These are phyloP conservation scores for Daldinia decipiens DNA, from an alignment of 495 filamentous ascomycete genomes.

Conservation along the genomic window DNA sequence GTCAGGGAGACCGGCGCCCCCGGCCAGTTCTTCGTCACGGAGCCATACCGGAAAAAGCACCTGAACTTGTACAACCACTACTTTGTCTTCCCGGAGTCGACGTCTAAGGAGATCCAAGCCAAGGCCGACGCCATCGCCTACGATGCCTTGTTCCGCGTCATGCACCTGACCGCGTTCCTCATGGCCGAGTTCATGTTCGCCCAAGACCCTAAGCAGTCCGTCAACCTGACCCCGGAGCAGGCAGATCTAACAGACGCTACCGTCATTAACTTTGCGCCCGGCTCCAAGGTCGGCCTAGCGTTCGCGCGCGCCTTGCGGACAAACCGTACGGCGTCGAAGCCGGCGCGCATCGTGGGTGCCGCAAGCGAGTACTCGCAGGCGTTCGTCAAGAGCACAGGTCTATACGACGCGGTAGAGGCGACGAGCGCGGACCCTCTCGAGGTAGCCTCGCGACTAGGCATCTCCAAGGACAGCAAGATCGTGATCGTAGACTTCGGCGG, in stretches of 20 bases:
- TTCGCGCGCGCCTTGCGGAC: slow-evolving; percentile 54
- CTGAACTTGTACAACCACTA: slow-evolving; percentile 67
- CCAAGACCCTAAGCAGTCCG: slow-evolving; percentile 39
- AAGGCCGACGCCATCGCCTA: slow-evolving; percentile 48
- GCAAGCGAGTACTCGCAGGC: slow-evolving; percentile 47
- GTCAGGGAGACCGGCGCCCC: slow-evolving; percentile 52
- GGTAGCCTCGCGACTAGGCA: slow-evolving; percentile 31
- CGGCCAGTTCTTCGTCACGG: slow-evolving; percentile 51
- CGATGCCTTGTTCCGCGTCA: slow-evolving; percentile 54
- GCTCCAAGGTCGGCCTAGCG: slow-evolving; percentile 60
- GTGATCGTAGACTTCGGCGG: slow-evolving; percentile 65
- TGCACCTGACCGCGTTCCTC: slow-evolving; percentile 60
- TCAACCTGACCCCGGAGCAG: slow-evolving; percentile 58
- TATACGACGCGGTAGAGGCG: slow-evolving; percentile 52
- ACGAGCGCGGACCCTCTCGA: slow-evolving; percentile 44
- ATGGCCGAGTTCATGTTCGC: slow-evolving; percentile 61
- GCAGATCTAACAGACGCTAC: slow-evolving; percentile 56
- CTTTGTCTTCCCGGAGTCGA: slow-evolving; percentile 40
- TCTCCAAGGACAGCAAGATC: slow-evolving; percentile 51
- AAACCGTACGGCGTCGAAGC: slow-evolving; percentile 36
- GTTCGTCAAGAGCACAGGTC: slow-evolving; percentile 47
- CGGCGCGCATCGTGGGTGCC: slow-evolving; percentile 50
- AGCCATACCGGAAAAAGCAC: slow-evolving; percentile 54
- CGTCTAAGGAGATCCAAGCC: slow-evolving; percentile 29
- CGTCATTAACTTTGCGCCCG: slow-evolving; percentile 58